Evolutionary conservation across 805 yeast genomes (phyloP), one percentile per base, ranked within the genome.

Genomic region (Kluyveromyces lactis): DNA sequence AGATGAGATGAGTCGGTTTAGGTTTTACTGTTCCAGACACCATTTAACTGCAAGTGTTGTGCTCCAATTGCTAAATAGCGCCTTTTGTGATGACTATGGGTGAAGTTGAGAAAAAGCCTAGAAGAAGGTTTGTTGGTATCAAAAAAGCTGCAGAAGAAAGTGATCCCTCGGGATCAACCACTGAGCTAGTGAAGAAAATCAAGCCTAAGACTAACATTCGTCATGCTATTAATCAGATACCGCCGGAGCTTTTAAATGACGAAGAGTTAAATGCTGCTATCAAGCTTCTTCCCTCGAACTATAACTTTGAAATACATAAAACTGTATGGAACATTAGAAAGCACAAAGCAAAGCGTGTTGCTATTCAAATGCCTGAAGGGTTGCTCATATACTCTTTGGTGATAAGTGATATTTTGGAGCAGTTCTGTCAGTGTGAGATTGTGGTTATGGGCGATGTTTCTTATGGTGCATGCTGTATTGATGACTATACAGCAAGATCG

Each of bases 361-460:
- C 96, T 2, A 63, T 92, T 18, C 98, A 92, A 55, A 85, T 92
- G 95, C 98, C 98, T 2, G 98, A 92, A 62, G 98, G 98, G 1
- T 63, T 92, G 23, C 66, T 92, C 36, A 84, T 92, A 1, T 92
- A 89, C 56, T 80, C 97, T 0, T 70, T 95, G 44, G 73, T 92
- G 28, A 76, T 92, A n/a, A 73, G 95, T 3, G 98, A 92, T 62
- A 90, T 92, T 18, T 58, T 92, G 26, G 95, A 86, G 54, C 95
- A 89, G 60, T 90, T 92, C 51, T 89, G 97, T 58, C 62, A 66
- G 2, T 86, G 82, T 39, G 95, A 89, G 54, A 84, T 89, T 0
- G 68, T 92, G 1, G 92, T 90, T 2, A 92, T 92, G 98, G 98
- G 98, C 2, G 98, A 92, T 60, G 98, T 92, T 0, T 86, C 97